Base-by-base conservation (phyloP, 2,329 filamentous ascomycete genomes). In the Colletotrichum lini region DNA sequence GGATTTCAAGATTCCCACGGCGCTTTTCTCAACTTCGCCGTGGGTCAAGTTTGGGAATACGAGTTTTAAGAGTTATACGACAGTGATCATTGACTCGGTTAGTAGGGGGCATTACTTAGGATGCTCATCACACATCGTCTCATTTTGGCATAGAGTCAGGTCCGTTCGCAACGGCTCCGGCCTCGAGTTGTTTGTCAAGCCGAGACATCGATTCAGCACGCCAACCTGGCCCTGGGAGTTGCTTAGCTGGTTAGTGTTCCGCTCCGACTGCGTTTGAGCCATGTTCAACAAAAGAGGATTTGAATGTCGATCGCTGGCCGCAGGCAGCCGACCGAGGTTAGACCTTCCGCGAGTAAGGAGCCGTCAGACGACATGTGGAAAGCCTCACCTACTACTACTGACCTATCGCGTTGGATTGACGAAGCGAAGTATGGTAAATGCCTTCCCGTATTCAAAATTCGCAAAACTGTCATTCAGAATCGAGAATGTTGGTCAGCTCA, bases 271-370 rank as follows among this genome's bases (percentile, higher is more conserved):
- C 61, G 79, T 91, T 9, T 91, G 89, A 89, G 80, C 85, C 64
- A 79, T 84, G 2, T 74, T 92, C 15, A 50, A 77, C 87, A 13
- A 78, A 82, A 18, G 87, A 89, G 72, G 88, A 87, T 0, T 86
- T 92, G 59, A 91, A 90, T 76, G 87, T 88, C 4, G 90, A 92
- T 79, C 87, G 91, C 76, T 76, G 92, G 68, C 79, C 81, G 67
- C 59, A 60, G 38, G 47, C 53, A 18, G 21, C 61, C 4, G 65
- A 47, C 40, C 26, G 61, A 15, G 30, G 8, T 35, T 8, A 35
- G 30, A 35, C 30, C 30, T 35, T 35, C 30, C 30, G 30, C 30
- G 30, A 35, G 30, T 35, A 35, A 35, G 30, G 53, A n/a, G 53
- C 53, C 6, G 38, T 58, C 42, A 65, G 49, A 44, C 57, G 13